phyloP scores from a whole-genome alignment of 164 flowering plant genomes.

The Macadamia tetraphylla region DNA sequence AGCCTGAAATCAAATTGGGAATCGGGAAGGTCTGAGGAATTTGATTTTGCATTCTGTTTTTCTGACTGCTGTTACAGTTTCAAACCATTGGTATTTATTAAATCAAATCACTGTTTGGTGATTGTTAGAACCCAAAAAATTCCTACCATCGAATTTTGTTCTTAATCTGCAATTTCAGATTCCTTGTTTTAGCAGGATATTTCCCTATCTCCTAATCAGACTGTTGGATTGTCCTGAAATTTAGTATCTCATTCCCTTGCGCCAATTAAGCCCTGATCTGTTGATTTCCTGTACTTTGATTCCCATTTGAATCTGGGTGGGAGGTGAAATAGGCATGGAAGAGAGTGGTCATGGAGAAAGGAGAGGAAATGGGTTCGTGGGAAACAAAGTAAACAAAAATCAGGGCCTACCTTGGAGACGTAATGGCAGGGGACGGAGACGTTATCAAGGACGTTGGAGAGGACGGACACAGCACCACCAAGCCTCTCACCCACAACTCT shows the following conservation, averaged over 20 bases:
- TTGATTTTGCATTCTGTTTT: too few relatives aligned
- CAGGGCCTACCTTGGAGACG: constrained; percentile 69
- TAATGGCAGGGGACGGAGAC: constrained; percentile 39
- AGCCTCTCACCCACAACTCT: constrained; percentile 57
- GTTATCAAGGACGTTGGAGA: constrained; percentile 59
- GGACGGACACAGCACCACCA: constrained; percentile 89
- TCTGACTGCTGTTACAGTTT: too few relatives aligned
- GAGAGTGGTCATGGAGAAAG: constrained; percentile 20
- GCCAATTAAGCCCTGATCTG: too few relatives aligned
- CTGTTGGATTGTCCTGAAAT: too few relatives aligned
- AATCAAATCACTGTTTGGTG: too few relatives aligned
- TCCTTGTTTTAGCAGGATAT: too few relatives aligned
- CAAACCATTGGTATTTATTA: too few relatives aligned
- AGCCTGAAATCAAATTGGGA: constrained; percentile 55
- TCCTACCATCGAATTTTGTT: too few relatives aligned
- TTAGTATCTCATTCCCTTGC: too few relatives aligned
- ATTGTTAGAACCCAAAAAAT: too few relatives aligned
- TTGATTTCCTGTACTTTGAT: background rate
- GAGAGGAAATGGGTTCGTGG: constrained; percentile 18
- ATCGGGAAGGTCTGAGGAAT: constrained; percentile 52
- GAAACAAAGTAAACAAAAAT: constrained; percentile 51
- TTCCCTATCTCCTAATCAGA: too few relatives aligned
- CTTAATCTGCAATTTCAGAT: too few relatives aligned
- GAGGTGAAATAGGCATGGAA: constrained; percentile 69
- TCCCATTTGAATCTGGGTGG: constrained; percentile 12